phyloP scores from a whole-genome alignment of 495 filamentous ascomycete genomes.

The Podospora sp. region DNA sequence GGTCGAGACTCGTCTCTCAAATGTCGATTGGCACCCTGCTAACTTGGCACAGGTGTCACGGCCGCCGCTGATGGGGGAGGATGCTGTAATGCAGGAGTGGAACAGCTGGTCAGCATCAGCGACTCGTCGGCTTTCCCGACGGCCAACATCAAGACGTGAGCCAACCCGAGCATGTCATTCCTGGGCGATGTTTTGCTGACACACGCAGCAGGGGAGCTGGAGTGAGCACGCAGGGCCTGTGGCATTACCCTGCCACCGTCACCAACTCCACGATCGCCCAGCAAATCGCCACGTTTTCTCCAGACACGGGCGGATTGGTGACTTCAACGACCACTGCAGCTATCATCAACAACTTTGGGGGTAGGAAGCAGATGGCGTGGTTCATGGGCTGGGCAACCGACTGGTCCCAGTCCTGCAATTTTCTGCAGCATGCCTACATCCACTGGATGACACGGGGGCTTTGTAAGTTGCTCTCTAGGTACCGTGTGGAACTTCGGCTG shows the following conservation, averaged over 20 bases:
- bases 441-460: slow-evolving; percentile 62
- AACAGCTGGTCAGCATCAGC: slow-evolving; percentile 56
- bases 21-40: not conserved
- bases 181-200: not conserved
- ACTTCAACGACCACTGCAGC: slow-evolving; percentile 49
- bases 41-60: slow-evolving; percentile 24
- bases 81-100: slow-evolving; percentile 47
- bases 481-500: not conserved
- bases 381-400: slow-evolving; percentile 58
- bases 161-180: not conserved
- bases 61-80: slow-evolving; percentile 33
- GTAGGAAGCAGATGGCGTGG: slow-evolving; percentile 64
- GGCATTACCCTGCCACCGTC: slow-evolving; percentile 61
- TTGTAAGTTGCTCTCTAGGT: slow-evolving; percentile 22
- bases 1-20: not conserved
- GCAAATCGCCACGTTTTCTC: slow-evolving; percentile 55
- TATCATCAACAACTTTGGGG: slow-evolving; percentile 62
- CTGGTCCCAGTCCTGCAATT: slow-evolving; percentile 59
- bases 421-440: slow-evolving; percentile 65
- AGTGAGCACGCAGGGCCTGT: slow-evolving; percentile 47
- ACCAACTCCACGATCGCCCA: slow-evolving; percentile 56
- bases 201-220: slow-evolving; percentile 19
- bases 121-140: slow-evolving; percentile 53
- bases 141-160: slow-evolving; percentile 49
- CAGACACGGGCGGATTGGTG: slow-evolving; percentile 31